Evolutionary conservation across 2,329 filamentous ascomycete genomes (phyloP).

Genomic region (Clonostachys solani): DNA sequence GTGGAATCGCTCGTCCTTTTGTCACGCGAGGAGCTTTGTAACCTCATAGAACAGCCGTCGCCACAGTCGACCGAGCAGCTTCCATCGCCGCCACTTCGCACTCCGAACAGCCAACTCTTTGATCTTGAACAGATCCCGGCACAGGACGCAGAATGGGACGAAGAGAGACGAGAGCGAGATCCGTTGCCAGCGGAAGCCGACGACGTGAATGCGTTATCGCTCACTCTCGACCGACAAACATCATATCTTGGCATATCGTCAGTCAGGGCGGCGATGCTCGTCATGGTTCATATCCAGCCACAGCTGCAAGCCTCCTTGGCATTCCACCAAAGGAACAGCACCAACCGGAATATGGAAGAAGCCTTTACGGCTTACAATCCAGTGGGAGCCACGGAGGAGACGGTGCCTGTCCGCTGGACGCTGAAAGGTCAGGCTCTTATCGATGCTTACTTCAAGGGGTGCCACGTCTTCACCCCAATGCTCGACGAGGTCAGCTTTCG

Average conservation of each 20-base stretch:
- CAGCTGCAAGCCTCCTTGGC: slow-evolving; percentile 38
- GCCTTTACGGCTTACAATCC: slow-evolving; percentile 35
- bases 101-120: slow-evolving; percentile 41
- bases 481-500: slow-evolving; percentile 67
- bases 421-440: slow-evolving; percentile 65
- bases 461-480: slow-evolving; percentile 70
- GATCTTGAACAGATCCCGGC: slow-evolving; percentile 66
- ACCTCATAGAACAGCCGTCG: slow-evolving; percentile 44
- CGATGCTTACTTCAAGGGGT: slow-evolving; percentile 69
- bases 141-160: slow-evolving; percentile 63
- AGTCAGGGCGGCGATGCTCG: slow-evolving; percentile 69
- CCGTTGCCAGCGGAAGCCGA: slow-evolving; percentile 60
- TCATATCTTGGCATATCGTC: slow-evolving; percentile 74
- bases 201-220: slow-evolving; percentile 41
- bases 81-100: slow-evolving; percentile 50
- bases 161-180: slow-evolving; percentile 51
- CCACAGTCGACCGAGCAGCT: slow-evolving; percentile 35
- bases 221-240: slow-evolving; percentile 50
- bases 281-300: slow-evolving; percentile 58
- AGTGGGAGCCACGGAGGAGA: slow-evolving; percentile 36
- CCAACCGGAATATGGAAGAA: slow-evolving; percentile 39
- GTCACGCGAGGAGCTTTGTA: slow-evolving; percentile 7
- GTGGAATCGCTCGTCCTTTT: neutral
- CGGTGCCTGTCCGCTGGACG: slow-evolving; percentile 48
- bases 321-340: slow-evolving; percentile 39